These are phyloP conservation scores for Clathrospora elynae DNA, from an alignment of 2,329 filamentous ascomycete genomes.

Conservation along the genomic window DNA sequence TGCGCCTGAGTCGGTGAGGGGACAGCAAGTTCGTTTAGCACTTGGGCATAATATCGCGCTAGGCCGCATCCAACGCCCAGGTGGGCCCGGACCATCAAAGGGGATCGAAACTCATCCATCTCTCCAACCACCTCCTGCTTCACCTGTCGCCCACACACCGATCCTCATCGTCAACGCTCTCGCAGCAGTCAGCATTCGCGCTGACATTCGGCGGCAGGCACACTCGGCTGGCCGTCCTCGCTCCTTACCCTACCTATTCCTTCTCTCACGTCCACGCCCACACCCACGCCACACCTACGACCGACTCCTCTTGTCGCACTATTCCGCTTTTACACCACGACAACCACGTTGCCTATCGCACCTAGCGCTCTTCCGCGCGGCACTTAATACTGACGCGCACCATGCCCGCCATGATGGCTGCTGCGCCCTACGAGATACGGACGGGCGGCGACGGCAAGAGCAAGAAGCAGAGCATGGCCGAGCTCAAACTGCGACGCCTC, in stretches of 20 bases:
- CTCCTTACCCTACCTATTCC: conserved; percentile 40
- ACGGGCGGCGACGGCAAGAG: conserved; percentile 72
- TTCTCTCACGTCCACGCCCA: conserved; percentile 30
- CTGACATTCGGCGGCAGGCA: conserved; percentile 34
- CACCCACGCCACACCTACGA: conserved; percentile 30
- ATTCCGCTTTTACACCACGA: conserved; percentile 19
- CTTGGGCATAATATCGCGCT: conserved; percentile 15
- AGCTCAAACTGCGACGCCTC: conserved; percentile 92
- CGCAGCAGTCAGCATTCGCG: conserved; percentile 31
- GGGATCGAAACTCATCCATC: conserved; percentile 15
- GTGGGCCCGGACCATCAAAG: conserved; percentile 15
- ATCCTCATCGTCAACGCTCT: conserved; percentile 29
- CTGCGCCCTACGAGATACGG: conserved; percentile 68
- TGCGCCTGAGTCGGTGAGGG: conserved; percentile 9
- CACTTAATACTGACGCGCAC: conserved; percentile 24
- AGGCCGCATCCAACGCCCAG: conserved; percentile 9
- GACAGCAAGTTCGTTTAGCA: conserved; percentile 8
- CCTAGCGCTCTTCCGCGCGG: not conserved
- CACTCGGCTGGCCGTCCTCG: conserved; percentile 40
- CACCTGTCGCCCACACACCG: conserved; percentile 30
- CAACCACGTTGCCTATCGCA: conserved; percentile 7
- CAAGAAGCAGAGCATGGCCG: conserved; percentile 99
- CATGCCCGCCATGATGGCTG: conserved; percentile 57
- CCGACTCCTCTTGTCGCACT: conserved; percentile 33
- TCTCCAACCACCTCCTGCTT: conserved; percentile 30